Percentiles rank a stretch among this genome's conserved stretches.
These are phyloP conservation scores for Trichophyton rubrum DNA, from an alignment of 2,329 filamentous ascomycete genomes.

Conservation along the genomic window DNA sequence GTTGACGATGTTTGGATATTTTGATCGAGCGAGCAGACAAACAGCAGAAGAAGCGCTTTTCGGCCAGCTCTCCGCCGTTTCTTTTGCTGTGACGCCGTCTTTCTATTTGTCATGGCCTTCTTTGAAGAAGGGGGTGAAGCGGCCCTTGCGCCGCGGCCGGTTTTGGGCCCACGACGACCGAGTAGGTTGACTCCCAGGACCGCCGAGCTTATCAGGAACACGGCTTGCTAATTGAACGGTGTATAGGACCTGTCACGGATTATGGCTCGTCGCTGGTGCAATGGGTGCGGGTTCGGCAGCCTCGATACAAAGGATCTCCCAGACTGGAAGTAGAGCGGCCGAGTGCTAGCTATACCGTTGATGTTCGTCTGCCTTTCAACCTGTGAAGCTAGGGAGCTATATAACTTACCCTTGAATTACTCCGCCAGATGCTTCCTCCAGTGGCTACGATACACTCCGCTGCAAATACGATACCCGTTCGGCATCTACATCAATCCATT, in stretches of 20 bases:
- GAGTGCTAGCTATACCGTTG: slow-evolving; percentile 76
- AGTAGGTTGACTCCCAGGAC: slow-evolving; percentile 17
- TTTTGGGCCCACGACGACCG: slow-evolving; percentile 28
- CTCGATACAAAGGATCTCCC: slow-evolving; percentile 59
- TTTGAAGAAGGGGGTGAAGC: slow-evolving; percentile 28
- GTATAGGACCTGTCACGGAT: slow-evolving; percentile 73
- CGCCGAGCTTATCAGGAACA: not conserved
- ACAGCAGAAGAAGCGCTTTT: not conserved
- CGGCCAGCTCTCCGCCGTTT: not conserved
- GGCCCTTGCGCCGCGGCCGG: slow-evolving; percentile 15
- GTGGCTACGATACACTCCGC: slow-evolving; percentile 60
- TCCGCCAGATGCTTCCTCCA: slow-evolving; percentile 67
- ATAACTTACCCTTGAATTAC: slow-evolving; percentile 10
- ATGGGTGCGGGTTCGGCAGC: slow-evolving; percentile 75
- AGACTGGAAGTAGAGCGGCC: slow-evolving; percentile 70
- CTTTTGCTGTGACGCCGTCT: not conserved
- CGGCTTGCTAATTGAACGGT: slow-evolving; percentile 3
- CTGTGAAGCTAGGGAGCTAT: not conserved
- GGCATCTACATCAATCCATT: slow-evolving; percentile 91
- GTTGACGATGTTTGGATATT: not conserved
- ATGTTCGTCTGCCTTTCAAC: slow-evolving; percentile 45
- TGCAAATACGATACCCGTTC: slow-evolving; percentile 81
- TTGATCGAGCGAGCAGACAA: not conserved
- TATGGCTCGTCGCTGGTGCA: slow-evolving; percentile 82
- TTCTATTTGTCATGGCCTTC: slow-evolving; percentile 24